Evolutionary conservation across 1,284 basidiomycete species (phyloP).

Genomic region (Leccinum huronense): DNA sequence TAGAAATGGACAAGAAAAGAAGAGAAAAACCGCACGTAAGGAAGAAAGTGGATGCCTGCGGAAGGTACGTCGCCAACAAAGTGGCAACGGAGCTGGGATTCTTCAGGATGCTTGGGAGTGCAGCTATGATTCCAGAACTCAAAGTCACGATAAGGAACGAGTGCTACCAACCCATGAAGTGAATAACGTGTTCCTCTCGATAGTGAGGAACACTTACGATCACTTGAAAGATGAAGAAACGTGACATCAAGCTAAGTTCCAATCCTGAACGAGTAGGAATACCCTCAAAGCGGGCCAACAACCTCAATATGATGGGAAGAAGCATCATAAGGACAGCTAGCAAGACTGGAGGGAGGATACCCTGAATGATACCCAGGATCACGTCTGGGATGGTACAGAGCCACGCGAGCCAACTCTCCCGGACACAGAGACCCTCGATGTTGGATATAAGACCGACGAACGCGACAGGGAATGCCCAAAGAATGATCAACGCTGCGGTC

Average conservation of each 20-base stretch:
- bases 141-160: conserved; percentile 89
- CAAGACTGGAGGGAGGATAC: conserved; percentile 83
- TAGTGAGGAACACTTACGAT: conserved; percentile 52
- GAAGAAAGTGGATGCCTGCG: conserved; percentile 91
- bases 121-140: conserved; percentile 74
- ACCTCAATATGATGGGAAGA: conserved; percentile 80
- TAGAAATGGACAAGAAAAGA: neutral
- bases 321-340: conserved; percentile 91
- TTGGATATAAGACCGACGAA: conserved; percentile 89
- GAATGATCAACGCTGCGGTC: conserved; percentile 65
- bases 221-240: conserved; percentile 92
- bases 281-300: conserved; percentile 78
- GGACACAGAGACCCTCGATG: conserved; percentile 66
- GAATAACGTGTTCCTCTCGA: neutral
- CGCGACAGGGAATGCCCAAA: conserved; percentile 77
- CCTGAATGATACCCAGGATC: conserved; percentile 85
- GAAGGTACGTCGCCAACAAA: conserved; percentile 74
- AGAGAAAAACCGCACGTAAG: conserved; percentile 62
- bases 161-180: conserved; percentile 47
- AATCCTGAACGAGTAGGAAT: conserved; percentile 79
- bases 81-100: conserved; percentile 63
- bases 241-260: conserved; percentile 87
- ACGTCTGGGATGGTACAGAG: conserved; percentile 64
- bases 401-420: conserved; percentile 78
- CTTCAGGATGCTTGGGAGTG: conserved; percentile 60